Percentiles rank a stretch among this genome's conserved stretches.
Conservation (phyloP, 306 rosid genomes). For the Betula pendula region DNA sequence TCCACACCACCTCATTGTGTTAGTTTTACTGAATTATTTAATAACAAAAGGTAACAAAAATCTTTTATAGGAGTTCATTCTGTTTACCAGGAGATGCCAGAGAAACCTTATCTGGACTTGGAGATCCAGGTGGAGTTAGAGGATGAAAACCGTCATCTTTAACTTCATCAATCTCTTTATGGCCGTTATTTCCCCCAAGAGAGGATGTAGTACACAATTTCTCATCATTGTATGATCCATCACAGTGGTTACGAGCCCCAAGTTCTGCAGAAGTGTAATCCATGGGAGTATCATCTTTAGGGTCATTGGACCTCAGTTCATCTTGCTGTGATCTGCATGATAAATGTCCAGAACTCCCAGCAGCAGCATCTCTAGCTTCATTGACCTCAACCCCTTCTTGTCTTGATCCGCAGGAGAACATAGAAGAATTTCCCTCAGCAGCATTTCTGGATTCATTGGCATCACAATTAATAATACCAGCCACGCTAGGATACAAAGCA, state of each 20-base stretch:
- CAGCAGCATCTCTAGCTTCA: constrained; percentile 26
- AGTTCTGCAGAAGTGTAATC: constrained; percentile 11
- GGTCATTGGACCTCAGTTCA: constrained; percentile 12
- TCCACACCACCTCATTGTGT: constrained; percentile 14
- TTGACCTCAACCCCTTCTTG: constrained; percentile 12
- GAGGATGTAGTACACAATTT: constrained; percentile 5
- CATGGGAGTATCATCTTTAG: constrained; percentile 2
- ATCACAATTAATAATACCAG: constrained; percentile 11
- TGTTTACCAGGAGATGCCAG: constrained; percentile 54
- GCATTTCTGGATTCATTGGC: constrained; percentile 24
- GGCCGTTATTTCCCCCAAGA: constrained; percentile 13
- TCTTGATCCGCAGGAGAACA: constrained; percentile 17
- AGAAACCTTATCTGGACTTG: constrained; percentile 26
- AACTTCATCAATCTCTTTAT: constrained; percentile 19
- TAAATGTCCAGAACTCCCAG: constrained; percentile 7
- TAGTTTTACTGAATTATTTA: constrained; percentile 15
- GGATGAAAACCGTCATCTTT: constrained; percentile 38
- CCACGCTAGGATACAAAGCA: constrained; percentile 10
- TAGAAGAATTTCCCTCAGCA: constrained; percentile 20
- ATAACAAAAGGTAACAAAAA: constrained; percentile 1
- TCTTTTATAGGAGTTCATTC: background rate
- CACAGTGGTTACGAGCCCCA: background rate
- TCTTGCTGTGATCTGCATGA: constrained; percentile 19
- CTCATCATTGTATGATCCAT: constrained; percentile 21
- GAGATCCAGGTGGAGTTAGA: constrained; percentile 62